Conservation (phyloP, 352 stramenopile genomes). For the Globisporangium paddicum region DNA sequence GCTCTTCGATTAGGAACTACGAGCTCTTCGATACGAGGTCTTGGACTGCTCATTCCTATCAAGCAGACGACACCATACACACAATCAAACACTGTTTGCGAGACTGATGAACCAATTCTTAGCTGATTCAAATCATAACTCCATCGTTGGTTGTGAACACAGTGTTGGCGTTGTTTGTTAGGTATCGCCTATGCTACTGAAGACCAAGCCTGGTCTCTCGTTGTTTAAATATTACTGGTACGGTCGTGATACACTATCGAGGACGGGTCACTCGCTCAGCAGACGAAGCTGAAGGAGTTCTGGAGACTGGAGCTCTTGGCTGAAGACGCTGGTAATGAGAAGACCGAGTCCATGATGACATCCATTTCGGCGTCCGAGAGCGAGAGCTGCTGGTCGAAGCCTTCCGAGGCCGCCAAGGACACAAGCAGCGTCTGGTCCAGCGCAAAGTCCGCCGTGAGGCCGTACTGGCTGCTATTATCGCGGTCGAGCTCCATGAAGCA, state of each 20-base stretch:
- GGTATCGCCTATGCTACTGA: too few relatives aligned
- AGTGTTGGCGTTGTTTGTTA: too few relatives aligned
- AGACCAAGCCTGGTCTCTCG: not conserved
- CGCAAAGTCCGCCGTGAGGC: not conserved
- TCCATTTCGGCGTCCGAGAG: constrained; percentile 13
- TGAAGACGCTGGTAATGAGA: not conserved
- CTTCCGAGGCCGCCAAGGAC: constrained; percentile 1
- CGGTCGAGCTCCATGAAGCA: constrained; percentile 11
- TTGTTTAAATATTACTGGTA: constrained; percentile 13
- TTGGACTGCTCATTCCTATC: too few relatives aligned
- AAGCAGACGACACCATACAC: too few relatives aligned
- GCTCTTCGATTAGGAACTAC: constrained; percentile 23
- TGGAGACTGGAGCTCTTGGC: constrained; percentile 1
- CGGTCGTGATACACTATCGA: constrained; percentile 4
- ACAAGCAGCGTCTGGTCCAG: constrained; percentile 8
- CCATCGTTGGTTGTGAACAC: not conserved
- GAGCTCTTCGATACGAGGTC: not conserved
- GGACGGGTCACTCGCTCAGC: not conserved
- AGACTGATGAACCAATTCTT: too few relatives aligned
- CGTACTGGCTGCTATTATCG: not conserved
- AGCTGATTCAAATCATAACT: too few relatives aligned
- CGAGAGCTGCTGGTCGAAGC: constrained; percentile 4
- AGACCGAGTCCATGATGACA: constrained; percentile 14
- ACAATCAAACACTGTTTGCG: too few relatives aligned
- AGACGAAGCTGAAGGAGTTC: constrained; percentile 8